phyloP scores from a whole-genome alignment of 2,329 filamentous ascomycete genomes.

The Didymella pomorum region DNA sequence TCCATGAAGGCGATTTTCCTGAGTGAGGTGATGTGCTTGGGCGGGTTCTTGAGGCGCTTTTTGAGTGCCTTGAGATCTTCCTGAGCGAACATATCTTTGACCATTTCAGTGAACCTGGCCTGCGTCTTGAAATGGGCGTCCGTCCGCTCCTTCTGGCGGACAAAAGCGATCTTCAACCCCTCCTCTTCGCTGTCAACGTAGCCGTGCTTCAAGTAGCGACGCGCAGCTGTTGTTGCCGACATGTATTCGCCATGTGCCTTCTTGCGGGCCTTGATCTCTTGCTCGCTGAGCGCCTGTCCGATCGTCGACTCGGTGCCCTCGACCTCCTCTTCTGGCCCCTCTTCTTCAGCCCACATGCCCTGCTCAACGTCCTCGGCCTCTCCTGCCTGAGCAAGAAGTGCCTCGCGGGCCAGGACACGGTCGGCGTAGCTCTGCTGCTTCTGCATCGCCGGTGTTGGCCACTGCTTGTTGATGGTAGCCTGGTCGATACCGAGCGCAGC shows the following conservation, averaged over 20 bases:
- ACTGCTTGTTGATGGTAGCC: constrained; percentile 43
- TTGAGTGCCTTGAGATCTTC: constrained; percentile 26
- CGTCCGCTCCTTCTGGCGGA: constrained; percentile 30
- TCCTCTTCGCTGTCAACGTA: constrained; percentile 37
- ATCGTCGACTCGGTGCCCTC: constrained; percentile 18
- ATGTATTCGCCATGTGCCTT: constrained; percentile 28
- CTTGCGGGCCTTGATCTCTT: constrained; percentile 19
- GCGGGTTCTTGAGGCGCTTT: constrained; percentile 22
- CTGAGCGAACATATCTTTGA: constrained; percentile 23
- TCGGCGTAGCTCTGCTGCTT: constrained; percentile 26
- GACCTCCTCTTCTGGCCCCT: constrained; percentile 23
- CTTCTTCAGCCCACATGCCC: constrained; percentile 21
- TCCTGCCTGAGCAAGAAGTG: constrained; percentile 15
- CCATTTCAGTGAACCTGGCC: constrained; percentile 21
- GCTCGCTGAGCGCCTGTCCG: background rate
- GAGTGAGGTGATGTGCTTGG: constrained; percentile 15
- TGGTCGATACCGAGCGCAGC: constrained; percentile 69
- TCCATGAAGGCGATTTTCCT: constrained; percentile 29
- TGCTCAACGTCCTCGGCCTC: constrained; percentile 14
- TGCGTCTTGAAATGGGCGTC: constrained; percentile 18
- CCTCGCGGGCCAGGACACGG: constrained; percentile 18
- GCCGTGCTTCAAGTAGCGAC: constrained; percentile 28
- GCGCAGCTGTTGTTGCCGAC: constrained; percentile 24
- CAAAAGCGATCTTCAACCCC: constrained; percentile 36
- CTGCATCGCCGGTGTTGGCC: constrained; percentile 37